Conservation (phyloP, 768 basidiomycete species). For the Tulasnella sp. region DNA sequence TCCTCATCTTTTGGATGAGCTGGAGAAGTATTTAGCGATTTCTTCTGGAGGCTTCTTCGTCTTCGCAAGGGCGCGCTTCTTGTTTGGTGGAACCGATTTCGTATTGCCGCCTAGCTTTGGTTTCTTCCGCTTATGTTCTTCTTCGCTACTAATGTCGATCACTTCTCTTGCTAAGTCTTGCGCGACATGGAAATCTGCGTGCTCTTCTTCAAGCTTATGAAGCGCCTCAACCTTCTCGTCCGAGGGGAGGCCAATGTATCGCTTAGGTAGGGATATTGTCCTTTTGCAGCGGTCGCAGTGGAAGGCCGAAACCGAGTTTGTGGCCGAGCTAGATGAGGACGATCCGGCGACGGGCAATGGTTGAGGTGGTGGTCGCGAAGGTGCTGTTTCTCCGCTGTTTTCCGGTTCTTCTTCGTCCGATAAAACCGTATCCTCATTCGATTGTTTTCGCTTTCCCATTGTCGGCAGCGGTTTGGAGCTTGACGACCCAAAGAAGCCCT, state of each 20-base stretch:
- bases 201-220: slow-evolving; percentile 39
- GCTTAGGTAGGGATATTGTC: slow-evolving; percentile 29
- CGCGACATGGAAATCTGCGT: slow-evolving; percentile 85
- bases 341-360: not conserved
- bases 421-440: not conserved
- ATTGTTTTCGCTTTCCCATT: slow-evolving; percentile 16
- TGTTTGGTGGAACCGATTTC: slow-evolving; percentile 11
- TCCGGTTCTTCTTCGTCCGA: not conserved
- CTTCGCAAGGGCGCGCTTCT: slow-evolving; percentile 25
- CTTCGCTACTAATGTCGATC: slow-evolving; percentile 11
- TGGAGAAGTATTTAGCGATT: slow-evolving; percentile 38
- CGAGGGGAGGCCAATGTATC: slow-evolving; percentile 21
- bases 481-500: slow-evolving; percentile 60
- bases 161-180: slow-evolving; percentile 49
- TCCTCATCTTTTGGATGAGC: not conserved
- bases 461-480: slow-evolving; percentile 12
- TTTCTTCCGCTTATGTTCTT: slow-evolving; percentile 7
- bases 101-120: not conserved
- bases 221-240: slow-evolving; percentile 17
- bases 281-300: slow-evolving; percentile 49
- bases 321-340: not conserved
- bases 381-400: not conserved
- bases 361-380: not conserved
- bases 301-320: slow-evolving; percentile 28
- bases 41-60: slow-evolving; percentile 23